Conservation (phyloP, 2,329 filamentous ascomycete genomes). For the Nemania diffusa region DNA sequence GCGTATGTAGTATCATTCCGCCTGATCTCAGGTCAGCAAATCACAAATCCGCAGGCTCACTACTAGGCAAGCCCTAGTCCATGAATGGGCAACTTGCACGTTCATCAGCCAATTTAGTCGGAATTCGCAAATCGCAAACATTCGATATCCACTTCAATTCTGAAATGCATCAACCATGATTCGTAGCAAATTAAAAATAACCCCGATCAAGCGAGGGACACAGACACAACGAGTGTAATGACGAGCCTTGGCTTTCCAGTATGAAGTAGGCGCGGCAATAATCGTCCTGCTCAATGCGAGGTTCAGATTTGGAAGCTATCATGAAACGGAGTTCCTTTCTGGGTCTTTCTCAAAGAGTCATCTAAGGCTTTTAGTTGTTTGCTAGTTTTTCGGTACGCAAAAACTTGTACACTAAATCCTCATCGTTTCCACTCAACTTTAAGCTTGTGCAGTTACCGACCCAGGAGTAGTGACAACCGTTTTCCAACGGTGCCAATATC, state of each 20-base stretch:
- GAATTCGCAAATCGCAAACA: conserved; percentile 10
- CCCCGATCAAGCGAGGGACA: too few relatives aligned
- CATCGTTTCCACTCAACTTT: conserved; percentile 35
- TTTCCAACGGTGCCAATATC: conserved; percentile 45
- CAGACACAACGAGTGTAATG: conserved; percentile 12
- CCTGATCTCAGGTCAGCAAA: conserved; percentile 34
- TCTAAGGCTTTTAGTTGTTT: conserved; percentile 36
- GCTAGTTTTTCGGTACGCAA: conserved; percentile 45
- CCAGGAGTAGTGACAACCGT: conserved; percentile 39
- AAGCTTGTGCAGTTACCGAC: conserved; percentile 39
- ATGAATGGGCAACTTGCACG: conserved; percentile 24
- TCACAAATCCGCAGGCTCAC: conserved; percentile 29
- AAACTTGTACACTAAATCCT: conserved; percentile 49
- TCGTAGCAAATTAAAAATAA: conserved; percentile 11
- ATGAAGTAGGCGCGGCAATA: conserved; percentile 11
- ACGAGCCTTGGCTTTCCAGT: conserved; percentile 12
- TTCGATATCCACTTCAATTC: conserved; percentile 24
- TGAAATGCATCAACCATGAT: conserved; percentile 18
- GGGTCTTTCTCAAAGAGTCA: conserved; percentile 39
- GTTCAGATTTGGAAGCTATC: conserved; percentile 49
- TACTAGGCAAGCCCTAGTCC: conserved; percentile 12
- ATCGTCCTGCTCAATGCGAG: conserved; percentile 42
- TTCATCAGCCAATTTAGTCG: conserved; percentile 32
- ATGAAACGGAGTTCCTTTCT: conserved; percentile 44
- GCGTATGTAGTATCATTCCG: conserved; percentile 18